A percentile compares a stretch with the other conserved stretches of the same genome.
These are phyloP conservation scores for Sclerotinia spermophila DNA, from an alignment of 2,329 filamentous ascomycete genomes.

Conservation along the genomic window DNA sequence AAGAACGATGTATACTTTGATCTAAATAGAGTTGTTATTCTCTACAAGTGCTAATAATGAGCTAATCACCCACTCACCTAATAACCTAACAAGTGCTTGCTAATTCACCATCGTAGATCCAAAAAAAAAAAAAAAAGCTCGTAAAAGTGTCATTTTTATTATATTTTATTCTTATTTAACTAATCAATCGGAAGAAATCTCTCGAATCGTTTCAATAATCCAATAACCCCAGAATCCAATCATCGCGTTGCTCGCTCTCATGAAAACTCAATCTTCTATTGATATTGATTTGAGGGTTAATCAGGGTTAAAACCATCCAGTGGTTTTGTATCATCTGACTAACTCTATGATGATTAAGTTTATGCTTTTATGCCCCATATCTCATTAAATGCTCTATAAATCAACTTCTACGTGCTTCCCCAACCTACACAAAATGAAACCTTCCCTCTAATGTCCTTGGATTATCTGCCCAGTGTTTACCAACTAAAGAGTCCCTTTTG, in stretches of 20 bases:
- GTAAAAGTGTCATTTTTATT: no score
- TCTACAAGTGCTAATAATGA: no score
- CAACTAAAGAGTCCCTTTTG: slow-evolving; percentile 79
- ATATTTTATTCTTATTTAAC: no score
- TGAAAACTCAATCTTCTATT: neutral
- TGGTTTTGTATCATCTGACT: slow-evolving; percentile 4
- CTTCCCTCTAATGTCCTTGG: neutral
- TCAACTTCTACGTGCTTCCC: slow-evolving; percentile 35
- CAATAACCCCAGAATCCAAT: no score
- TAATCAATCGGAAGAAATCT: no score
- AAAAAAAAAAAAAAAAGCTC: no score
- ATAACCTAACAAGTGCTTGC: no score
- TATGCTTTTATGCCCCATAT: neutral
- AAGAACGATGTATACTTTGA: no score
- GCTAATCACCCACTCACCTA: no score
- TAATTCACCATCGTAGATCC: no score
- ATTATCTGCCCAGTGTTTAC: slow-evolving; percentile 45
- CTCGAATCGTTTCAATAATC: no score
- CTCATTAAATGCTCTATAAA: slow-evolving; percentile 24
- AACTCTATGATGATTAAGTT: slow-evolving; percentile 7
- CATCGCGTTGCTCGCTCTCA: neutral
- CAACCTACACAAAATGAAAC: neutral
- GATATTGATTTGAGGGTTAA: neutral
- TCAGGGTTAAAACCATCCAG: neutral
- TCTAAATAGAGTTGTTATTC: no score